Conservation (phyloP, 306 rosid genomes). For the Vicia faba region DNA sequence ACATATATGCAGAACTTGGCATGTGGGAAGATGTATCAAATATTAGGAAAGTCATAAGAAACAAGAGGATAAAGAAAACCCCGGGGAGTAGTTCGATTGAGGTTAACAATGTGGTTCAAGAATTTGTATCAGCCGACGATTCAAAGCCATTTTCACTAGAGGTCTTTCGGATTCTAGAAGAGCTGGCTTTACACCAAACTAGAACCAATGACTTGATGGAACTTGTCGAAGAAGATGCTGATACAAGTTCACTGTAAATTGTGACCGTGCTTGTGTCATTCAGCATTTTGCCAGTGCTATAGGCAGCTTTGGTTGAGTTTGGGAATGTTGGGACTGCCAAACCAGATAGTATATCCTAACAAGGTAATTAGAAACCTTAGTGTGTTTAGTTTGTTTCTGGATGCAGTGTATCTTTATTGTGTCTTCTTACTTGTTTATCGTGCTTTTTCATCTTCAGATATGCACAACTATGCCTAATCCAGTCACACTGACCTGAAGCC, state of each 20-base stretch:
- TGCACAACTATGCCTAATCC: slow-evolving; percentile 77
- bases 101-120: slow-evolving; percentile 60
- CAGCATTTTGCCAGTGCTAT: slow-evolving; percentile 95
- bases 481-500: slow-evolving; percentile 96
- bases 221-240: slow-evolving; percentile 22
- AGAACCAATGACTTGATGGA: slow-evolving; percentile 38
- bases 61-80: slow-evolving; percentile 63
- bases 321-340: slow-evolving; percentile 97
- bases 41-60: slow-evolving; percentile 63
- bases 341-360: slow-evolving; percentile 68
- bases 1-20: slow-evolving; percentile 73
- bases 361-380: slow-evolving; percentile 65
- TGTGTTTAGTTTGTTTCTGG: slow-evolving; percentile 46
- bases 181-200: slow-evolving; percentile 44
- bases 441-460: slow-evolving; percentile 62
- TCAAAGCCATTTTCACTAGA: slow-evolving; percentile 61
- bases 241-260: slow-evolving; percentile 17
- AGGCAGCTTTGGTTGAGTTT: slow-evolving; percentile 96
- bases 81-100: slow-evolving; percentile 78
- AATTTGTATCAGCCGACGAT: slow-evolving; percentile 62
- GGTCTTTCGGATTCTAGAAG: slow-evolving; percentile 53
- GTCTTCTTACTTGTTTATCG: slow-evolving; percentile 38
- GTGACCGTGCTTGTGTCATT: slow-evolving; percentile 75
- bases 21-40: slow-evolving; percentile 71
- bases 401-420: slow-evolving; percentile 40